Evolutionary conservation across 768 basidiomycete genomes (phyloP), one percentile per base, ranked within the genome.

Genomic region (Leccinum variicolor): DNA sequence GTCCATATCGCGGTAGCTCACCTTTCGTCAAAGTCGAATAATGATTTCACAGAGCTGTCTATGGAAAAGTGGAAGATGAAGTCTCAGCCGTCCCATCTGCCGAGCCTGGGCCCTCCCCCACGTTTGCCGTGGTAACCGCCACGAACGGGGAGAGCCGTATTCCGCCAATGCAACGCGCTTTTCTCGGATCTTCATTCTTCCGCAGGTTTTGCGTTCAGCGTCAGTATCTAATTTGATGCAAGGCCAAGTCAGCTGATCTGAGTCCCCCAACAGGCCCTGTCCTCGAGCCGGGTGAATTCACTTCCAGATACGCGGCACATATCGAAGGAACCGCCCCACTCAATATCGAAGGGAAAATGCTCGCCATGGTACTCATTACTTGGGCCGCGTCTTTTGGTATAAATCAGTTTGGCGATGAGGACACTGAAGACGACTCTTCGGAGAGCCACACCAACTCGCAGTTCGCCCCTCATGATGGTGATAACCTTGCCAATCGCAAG

Each of bases 381-480:
- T 97, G 93, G 93, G 94, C 92, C 0, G 83, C 86, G 4, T 92
- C 91, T 39, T 94, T 92, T 69, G 95, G 94, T 41, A 76, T 96
- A 48, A 84, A 95, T 69, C 90, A 93, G 64, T 80, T 77, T 45
- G 94, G 80, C 15, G 84, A 87, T 45, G 75, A 77, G 41, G 68
- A 67, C 8, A 3, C 45, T 4, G 59, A 63, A 39, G 54, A 58
- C 1, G 19, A 19, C 28, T 10, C 57, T 11, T 57, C 64, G 11
- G 55, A 60, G 2, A 43, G 15, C 15, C 50, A 52, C 50, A 48
- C 21, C 31, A 51, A 46, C 31, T 51, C 60, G 3, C 54, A 64
- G 3, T 54, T 64, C 17, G 14, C 57, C 6, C 56, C 52, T n/a
- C n/a, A n/a, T 36, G 73, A 69, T 46, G 55, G 48, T 28, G 60